A percentile compares a stretch with the other conserved stretches of the same genome.
Evolutionary conservation across 768 basidiomycete genomes (phyloP).

Genomic region (Cystobasidiopsis lactophilus): DNA sequence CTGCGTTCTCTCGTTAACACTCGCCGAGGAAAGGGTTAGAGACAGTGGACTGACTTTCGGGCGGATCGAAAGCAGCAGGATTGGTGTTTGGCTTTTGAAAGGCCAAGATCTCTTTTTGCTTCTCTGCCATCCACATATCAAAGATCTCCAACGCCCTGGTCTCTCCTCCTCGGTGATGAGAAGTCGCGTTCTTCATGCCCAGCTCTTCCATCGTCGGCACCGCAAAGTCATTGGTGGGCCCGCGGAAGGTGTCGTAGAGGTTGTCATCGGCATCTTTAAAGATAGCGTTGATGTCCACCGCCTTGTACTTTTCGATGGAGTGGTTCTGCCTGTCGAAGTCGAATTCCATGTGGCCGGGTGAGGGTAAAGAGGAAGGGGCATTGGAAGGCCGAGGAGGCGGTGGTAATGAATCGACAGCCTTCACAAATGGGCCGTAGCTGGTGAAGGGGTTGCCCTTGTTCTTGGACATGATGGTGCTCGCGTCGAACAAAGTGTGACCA

Average conservation of each 20-base stretch:
- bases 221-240: conserved; percentile 21
- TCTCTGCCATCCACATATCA: conserved; percentile 14
- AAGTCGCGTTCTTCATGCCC: conserved; percentile 20
- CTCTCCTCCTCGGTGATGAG: conserved; percentile 23
- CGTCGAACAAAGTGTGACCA: conserved; percentile 26
- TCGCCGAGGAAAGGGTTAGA: background rate
- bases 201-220: conserved; percentile 25
- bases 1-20: background rate
- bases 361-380: conserved; percentile 19
- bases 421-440: conserved; percentile 20
- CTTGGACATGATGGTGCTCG: conserved; percentile 21
- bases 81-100: conserved; percentile 26
- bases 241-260: conserved; percentile 19
- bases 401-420: conserved; percentile 22
- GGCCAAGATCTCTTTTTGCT: conserved; percentile 21
- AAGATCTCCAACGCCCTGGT: conserved; percentile 20
- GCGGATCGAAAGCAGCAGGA: conserved; percentile 24
- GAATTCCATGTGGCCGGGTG: conserved; percentile 17
- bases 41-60: background rate
- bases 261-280: conserved; percentile 13
- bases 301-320: background rate
- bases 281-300: conserved; percentile 12
- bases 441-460: conserved; percentile 22
- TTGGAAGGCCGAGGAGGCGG: conserved; percentile 17
- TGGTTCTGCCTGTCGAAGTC: background rate